Conservation (phyloP, 1,284 basidiomycete genomes). For the Boletellus deceptivus region DNA sequence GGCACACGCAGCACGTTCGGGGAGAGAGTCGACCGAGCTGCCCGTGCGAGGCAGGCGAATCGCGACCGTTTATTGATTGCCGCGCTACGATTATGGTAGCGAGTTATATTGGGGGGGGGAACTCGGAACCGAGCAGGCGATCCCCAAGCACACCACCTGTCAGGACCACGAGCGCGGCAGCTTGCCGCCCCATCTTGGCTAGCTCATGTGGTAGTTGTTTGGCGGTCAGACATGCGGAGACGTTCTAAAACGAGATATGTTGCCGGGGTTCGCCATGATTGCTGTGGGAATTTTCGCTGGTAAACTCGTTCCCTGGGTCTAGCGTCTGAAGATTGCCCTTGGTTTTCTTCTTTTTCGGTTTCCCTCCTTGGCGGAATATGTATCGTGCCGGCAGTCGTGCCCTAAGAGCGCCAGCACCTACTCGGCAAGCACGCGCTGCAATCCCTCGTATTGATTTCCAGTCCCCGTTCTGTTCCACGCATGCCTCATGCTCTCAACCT, state of each 20-base stretch:
- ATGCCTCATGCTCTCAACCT: neutral
- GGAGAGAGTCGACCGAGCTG: no score
- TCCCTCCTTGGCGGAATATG: slow-evolving; percentile 9
- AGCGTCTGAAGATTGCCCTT: no score
- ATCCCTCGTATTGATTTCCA: neutral
- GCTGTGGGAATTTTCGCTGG: slow-evolving; percentile 14
- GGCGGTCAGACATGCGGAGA: slow-evolving; percentile 7
- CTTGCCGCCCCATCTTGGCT: neutral
- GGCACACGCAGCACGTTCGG: no score
- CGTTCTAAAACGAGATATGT: slow-evolving; percentile 25
- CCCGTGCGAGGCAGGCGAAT: no score
- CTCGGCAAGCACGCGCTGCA: slow-evolving; percentile 4
- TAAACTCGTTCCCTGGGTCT: no score
- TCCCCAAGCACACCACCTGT: no score
- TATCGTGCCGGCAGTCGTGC: neutral
- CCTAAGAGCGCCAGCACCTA: neutral
- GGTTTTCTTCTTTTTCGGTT: no score
- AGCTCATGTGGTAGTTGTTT: neutral
- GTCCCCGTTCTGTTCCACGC: neutral
- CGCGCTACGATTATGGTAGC: neutral
- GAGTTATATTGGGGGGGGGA: neutral
- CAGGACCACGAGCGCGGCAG: neutral
- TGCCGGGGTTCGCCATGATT: slow-evolving; percentile 8
- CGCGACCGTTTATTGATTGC: neutral
- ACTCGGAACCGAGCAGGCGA: neutral